Evolutionary conservation across 2,329 filamentous ascomycete genomes (phyloP).

Genomic region (Microdochium paspali): DNA sequence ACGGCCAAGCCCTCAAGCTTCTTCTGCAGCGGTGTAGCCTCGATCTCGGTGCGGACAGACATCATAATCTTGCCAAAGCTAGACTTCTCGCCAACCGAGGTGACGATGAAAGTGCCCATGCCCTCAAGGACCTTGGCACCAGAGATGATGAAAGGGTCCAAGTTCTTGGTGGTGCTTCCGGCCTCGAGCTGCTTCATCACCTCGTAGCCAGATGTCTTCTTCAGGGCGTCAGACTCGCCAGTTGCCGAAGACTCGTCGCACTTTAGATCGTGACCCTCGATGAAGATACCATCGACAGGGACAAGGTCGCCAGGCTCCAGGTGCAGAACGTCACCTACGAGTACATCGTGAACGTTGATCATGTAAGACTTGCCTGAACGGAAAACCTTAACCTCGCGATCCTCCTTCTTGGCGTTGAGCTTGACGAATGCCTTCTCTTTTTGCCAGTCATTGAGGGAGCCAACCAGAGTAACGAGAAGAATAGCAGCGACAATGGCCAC

Average conservation of each 20-base stretch:
- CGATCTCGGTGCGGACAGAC: conserved; percentile 41
- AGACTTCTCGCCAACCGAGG: conserved; percentile 43
- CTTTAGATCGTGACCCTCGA: conserved; percentile 53
- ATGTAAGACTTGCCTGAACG: conserved; percentile 53
- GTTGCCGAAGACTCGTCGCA: conserved; percentile 64
- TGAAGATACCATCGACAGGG: conserved; percentile 57
- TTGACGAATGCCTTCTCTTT: conserved; percentile 52
- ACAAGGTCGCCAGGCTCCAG: conserved; percentile 60
- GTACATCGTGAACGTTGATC: conserved; percentile 53
- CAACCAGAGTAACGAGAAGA: conserved; percentile 50
- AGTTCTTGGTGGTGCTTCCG: conserved; percentile 34
- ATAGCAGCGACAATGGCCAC: conserved; percentile 54
- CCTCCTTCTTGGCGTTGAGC: conserved; percentile 49
- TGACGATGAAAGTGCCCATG: conserved; percentile 42
- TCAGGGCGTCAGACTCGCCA: conserved; percentile 60
- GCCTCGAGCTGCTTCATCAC: conserved; percentile 46
- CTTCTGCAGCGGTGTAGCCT: conserved; percentile 42
- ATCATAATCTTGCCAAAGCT: conserved; percentile 47
- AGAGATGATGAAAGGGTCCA: conserved; percentile 56
- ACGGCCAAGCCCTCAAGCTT: conserved; percentile 42
- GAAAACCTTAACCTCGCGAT: conserved; percentile 52
- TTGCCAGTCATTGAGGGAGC: conserved; percentile 52
- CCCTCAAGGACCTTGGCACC: conserved; percentile 47
- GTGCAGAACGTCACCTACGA: conserved; percentile 57
- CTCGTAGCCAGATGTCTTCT: conserved; percentile 50